Conservation (phyloP, 2,329 filamentous ascomycete species). For the Escovopsis sp. region DNA sequence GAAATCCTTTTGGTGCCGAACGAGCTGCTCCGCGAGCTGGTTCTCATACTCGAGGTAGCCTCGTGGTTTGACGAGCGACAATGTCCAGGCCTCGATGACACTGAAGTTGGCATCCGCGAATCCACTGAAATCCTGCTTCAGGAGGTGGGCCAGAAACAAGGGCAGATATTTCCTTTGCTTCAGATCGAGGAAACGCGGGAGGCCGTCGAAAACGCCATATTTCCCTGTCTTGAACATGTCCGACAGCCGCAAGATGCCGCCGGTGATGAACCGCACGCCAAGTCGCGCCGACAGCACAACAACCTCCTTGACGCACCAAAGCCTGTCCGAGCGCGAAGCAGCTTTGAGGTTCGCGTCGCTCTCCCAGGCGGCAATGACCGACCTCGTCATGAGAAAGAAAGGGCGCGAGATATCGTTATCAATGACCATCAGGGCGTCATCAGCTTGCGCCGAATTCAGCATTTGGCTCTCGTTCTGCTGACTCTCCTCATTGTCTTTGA, state of each 20-base stretch:
- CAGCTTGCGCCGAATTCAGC: constrained; percentile 24
- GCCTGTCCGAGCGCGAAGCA: constrained; percentile 9
- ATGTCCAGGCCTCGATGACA: constrained; percentile 35
- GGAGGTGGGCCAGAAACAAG: constrained; percentile 35
- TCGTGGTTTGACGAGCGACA: constrained; percentile 34
- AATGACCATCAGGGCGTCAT: constrained; percentile 31
- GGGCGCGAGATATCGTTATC: constrained; percentile 31
- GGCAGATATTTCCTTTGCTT: constrained; percentile 29
- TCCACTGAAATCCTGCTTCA: constrained; percentile 30
- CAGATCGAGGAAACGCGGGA: constrained; percentile 23
- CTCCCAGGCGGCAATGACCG: constrained; percentile 16
- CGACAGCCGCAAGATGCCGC: constrained; percentile 27
- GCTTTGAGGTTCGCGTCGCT: constrained; percentile 6
- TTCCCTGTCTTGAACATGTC: constrained; percentile 31
- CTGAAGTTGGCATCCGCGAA: constrained; percentile 30
- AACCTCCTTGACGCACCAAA: constrained; percentile 27
- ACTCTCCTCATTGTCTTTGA: constrained; percentile 21
- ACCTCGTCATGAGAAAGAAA: constrained; percentile 33
- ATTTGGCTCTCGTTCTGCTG: constrained; percentile 23
- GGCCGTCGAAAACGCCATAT: constrained; percentile 33
- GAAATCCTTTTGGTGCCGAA: constrained; percentile 25
- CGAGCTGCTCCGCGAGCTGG: constrained; percentile 31
- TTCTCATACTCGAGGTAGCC: constrained; percentile 32
- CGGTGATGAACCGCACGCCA: constrained; percentile 27
- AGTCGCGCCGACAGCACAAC: constrained; percentile 31